Conservation (phyloP, 1,284 basidiomycete species). For the Apiotrichum siamense region DNA sequence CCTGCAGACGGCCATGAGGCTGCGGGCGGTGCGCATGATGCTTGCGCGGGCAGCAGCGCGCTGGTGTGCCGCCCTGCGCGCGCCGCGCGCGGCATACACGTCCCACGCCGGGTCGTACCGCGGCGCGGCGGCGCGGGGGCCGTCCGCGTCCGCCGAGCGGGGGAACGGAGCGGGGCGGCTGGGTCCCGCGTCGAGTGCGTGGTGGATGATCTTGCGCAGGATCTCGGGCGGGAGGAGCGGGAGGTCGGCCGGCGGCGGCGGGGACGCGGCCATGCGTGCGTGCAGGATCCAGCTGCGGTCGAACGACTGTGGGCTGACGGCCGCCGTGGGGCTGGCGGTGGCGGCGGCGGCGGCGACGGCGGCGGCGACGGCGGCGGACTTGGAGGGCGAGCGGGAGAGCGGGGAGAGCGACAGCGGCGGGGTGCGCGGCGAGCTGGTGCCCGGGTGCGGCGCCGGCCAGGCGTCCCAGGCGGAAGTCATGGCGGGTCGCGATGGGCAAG, state of each 20-base stretch:
- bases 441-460: slow-evolving; percentile 4
- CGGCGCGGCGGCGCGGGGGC: neutral
- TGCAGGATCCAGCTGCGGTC: slow-evolving; percentile 6
- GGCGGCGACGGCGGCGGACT: neutral
- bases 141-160: neutral
- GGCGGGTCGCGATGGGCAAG: neutral
- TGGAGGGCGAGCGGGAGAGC: slow-evolving; percentile 1
- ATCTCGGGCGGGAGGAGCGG: slow-evolving; percentile 21
- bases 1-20: slow-evolving; percentile 61
- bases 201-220: slow-evolving; percentile 29
- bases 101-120: slow-evolving; percentile 22
- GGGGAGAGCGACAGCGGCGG: neutral
- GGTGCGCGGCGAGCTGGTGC: slow-evolving; percentile 1
- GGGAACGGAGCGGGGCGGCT: slow-evolving; percentile 3
- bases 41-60: slow-evolving; percentile 1
- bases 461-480: slow-evolving; percentile 13
- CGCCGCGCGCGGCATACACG: slow-evolving; percentile 22
- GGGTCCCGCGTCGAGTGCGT: slow-evolving; percentile 22
- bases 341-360: too few relatives aligned
- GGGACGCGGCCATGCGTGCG: slow-evolving; percentile 7
- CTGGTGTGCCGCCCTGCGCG: neutral
- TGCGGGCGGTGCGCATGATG: slow-evolving; percentile 7
- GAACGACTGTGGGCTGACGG: neutral
- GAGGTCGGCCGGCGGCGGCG: neutral
- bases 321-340: too few relatives aligned